Evolutionary conservation across 2,329 filamentous ascomycete species (phyloP), one percentile per base, ranked within the genome.

Genomic region (Penicillium occitanis): DNA sequence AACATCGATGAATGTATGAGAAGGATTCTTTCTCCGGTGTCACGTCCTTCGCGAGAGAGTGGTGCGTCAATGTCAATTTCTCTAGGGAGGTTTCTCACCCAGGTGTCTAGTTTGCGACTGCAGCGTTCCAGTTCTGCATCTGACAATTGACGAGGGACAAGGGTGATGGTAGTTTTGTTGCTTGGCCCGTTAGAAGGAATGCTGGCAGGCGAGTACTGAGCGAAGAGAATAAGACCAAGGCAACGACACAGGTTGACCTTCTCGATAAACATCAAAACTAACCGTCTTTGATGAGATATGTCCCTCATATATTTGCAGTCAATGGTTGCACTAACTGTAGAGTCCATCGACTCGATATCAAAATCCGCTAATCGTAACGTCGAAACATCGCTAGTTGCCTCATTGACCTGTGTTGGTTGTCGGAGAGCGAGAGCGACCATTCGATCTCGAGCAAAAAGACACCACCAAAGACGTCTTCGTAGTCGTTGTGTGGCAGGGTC

Each of bases 401-500:
- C 89, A 81, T 96, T 95, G 78, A 97, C 93, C 68, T 92, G 86
- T 2, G 91, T 93, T 1, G 92, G 92, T 48, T 93, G 87, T 55
- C 92, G 87, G 90, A 97, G 93, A 58, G 92, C 93, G 42, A 97
- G 84, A 1, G 93, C 93, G 67, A 96, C 91, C 28, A 96, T 85
- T 46, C 92, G 90, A 77, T 97, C 93, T 51, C 92, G 89, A 88
- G 96, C 95, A 74, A 94, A 96, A 69, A 92, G 91, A 28, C 91
- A 94, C 93, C 93, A 97, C 93, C 92, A 97, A 68, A 96, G 91
- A 44, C 92, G 86, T 77, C 93, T 93, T 86, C 92, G 93, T 40
- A 96, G 78, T 72, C 88, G 90, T 74, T 91, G 88, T 71, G 88
- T 88, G 55, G 84, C 83, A 2, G 79, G 78, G 19, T 90, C 84